Base-by-base conservation (phyloP, 139 green algal genomes). In the Coccomyxa sp. region DNA sequence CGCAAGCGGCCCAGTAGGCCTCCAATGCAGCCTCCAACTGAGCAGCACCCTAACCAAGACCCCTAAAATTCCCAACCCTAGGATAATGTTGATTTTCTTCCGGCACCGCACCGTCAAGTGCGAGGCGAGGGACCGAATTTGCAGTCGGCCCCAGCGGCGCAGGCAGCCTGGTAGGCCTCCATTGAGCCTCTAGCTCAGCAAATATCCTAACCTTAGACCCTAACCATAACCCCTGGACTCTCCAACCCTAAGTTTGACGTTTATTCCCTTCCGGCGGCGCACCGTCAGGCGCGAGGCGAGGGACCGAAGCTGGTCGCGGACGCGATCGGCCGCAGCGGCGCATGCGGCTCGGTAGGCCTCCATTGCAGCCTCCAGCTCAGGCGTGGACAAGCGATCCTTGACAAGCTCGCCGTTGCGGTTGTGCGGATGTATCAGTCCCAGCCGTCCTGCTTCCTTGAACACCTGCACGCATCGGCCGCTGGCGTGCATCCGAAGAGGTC, bases 11-110 rank as follows among this genome's bases (percentile, higher is more conserved):
- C 14, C 89, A 82, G 79, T 93, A 94, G 31, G 81, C 81, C 13
- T 93, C 84, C 23, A 91, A 79, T 3, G 90, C 89, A 13, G 67
- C 67, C 38, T 94, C 88, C 21, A 93, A 66, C 23, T 79, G n/a
- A n/a, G n/a, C n/a, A n/a, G n/a, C n/a, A n/a, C n/a, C n/a, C n/a
- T n/a, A n/a, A n/a, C n/a, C n/a, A n/a, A n/a, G n/a, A n/a, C n/a
- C n/a, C n/a, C n/a, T n/a, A n/a, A n/a, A n/a, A n/a, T n/a, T n/a
- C n/a, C n/a, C n/a, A n/a, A n/a, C n/a, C n/a, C n/a, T n/a, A n/a
- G n/a, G n/a, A n/a, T n/a, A n/a, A n/a, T n/a, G n/a, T n/a, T n/a
- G n/a, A n/a, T n/a, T n/a, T n/a, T n/a, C n/a, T n/a, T n/a, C n/a
- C n/a, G n/a, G n/a, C n/a, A n/a, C 18, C 60, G 7, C 27, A 83